Evolutionary conservation across 1,284 basidiomycete species (phyloP).

Genomic region (Leccinum ponderosum): DNA sequence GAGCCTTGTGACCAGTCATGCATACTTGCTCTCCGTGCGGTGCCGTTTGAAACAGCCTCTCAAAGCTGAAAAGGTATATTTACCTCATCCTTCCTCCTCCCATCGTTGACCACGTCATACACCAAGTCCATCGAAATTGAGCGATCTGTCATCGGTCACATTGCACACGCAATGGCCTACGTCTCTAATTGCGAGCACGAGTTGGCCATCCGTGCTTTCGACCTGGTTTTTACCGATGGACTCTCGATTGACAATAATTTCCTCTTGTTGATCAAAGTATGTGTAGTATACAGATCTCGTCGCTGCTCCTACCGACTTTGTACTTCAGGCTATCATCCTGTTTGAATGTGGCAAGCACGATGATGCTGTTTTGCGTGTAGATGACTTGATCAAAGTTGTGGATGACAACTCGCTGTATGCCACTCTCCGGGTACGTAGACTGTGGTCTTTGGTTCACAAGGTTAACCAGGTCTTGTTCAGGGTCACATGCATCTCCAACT

Average conservation of each 20-base stretch:
- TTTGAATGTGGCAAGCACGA: conserved; percentile 8
- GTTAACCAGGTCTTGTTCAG: background rate
- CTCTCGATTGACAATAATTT: background rate
- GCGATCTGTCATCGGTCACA: background rate
- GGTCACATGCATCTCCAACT: background rate
- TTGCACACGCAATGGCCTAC: background rate
- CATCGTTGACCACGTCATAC: background rate
- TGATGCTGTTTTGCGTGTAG: conserved; percentile 1
- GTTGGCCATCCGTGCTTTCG: background rate
- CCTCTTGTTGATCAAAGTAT: conserved; percentile 8
- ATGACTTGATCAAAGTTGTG: background rate
- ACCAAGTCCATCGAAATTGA: conserved; percentile 1
- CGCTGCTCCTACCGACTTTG: background rate
- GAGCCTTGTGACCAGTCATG: background rate
- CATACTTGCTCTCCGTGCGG: background rate
- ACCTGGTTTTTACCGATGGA: background rate
- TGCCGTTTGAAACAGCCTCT: background rate
- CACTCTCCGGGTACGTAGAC: background rate
- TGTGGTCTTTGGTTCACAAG: background rate
- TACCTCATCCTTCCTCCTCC: background rate
- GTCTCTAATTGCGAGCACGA: background rate
- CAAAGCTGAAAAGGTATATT: background rate
- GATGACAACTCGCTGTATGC: background rate
- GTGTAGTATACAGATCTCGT: background rate
- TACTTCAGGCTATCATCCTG: conserved; percentile 7